phyloP scores from a whole-genome alignment of 768 basidiomycete genomes.

The Chalciporus piperatus region DNA sequence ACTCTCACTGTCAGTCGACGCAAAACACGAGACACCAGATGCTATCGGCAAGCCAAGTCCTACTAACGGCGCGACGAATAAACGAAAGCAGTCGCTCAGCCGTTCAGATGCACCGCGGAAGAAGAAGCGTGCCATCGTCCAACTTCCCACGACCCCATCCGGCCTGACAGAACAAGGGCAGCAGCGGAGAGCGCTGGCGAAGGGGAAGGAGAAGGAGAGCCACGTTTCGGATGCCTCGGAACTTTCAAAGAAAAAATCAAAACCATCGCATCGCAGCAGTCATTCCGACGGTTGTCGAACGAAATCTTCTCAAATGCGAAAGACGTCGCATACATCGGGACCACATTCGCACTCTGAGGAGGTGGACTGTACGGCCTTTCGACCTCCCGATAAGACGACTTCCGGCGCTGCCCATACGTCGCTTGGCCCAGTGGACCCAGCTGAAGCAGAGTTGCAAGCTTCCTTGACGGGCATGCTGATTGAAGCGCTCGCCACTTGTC shows the following conservation, averaged over 20 bases:
- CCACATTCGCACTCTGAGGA: slow-evolving; percentile 11
- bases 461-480: slow-evolving; percentile 67
- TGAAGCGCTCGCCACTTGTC: slow-evolving; percentile 68
- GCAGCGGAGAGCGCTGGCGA: background rate
- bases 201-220: slow-evolving; percentile 3
- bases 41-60: background rate
- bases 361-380: background rate
- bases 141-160: background rate
- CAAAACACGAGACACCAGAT: background rate
- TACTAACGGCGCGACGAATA: slow-evolving; percentile 7
- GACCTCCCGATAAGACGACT: slow-evolving; percentile 6
- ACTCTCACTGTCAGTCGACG: slow-evolving; percentile 1
- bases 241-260: slow-evolving; percentile 24
- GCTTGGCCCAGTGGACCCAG: slow-evolving; percentile 12
- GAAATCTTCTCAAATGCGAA: background rate
- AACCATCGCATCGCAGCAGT: slow-evolving; percentile 1
- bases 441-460: slow-evolving; percentile 25
- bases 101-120: slow-evolving; percentile 3
- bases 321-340: slow-evolving; percentile 1
- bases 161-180: background rate
- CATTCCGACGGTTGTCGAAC: background rate
- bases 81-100: background rate
- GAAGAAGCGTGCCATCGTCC: slow-evolving; percentile 7
- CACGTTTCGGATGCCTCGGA: background rate
- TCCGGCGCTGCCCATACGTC: background rate